phyloP scores from a whole-genome alignment of 768 basidiomycete species.

The Daedalea quercina region DNA sequence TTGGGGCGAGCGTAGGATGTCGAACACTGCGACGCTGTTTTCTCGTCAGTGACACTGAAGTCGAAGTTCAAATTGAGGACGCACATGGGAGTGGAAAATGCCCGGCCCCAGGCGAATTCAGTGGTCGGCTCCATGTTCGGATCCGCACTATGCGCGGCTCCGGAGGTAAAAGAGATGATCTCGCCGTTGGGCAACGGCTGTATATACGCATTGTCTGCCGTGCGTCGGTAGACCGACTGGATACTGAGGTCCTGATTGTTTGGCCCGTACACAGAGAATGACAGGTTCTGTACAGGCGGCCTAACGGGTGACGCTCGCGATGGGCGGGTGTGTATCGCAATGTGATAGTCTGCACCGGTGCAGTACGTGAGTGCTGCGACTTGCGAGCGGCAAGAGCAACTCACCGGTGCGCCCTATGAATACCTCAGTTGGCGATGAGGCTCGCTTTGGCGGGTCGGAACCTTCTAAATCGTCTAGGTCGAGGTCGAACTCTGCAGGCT shows the following conservation, averaged over 20 bases:
- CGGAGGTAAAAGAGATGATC: slow-evolving; percentile 64
- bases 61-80: slow-evolving; percentile 19
- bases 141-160: slow-evolving; percentile 19
- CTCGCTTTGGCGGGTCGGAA: slow-evolving; percentile 28
- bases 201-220: slow-evolving; percentile 75
- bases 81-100: slow-evolving; percentile 65
- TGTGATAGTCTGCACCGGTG: slow-evolving; percentile 68
- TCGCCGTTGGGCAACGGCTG: slow-evolving; percentile 77
- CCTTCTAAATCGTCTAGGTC: slow-evolving; percentile 60
- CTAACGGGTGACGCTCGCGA: slow-evolving; percentile 27
- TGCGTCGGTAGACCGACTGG: slow-evolving; percentile 68
- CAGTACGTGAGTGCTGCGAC: slow-evolving; percentile 15
- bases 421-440: slow-evolving; percentile 33
- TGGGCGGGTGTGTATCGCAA: slow-evolving; percentile 70
- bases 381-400: slow-evolving; percentile 13
- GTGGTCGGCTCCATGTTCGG: slow-evolving; percentile 27
- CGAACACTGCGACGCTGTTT: slow-evolving; percentile 74
- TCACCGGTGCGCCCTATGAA: slow-evolving; percentile 64
- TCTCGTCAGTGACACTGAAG: background rate
- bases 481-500: slow-evolving; percentile 27
- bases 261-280: slow-evolving; percentile 89
- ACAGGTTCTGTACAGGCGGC: slow-evolving; percentile 67
- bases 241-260: slow-evolving; percentile 76
- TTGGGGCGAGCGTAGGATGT: slow-evolving; percentile 47
- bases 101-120: slow-evolving; percentile 49